Evolutionary conservation across 441 rosid genomes (phyloP).

Genomic region (Erodium moschatum): DNA sequence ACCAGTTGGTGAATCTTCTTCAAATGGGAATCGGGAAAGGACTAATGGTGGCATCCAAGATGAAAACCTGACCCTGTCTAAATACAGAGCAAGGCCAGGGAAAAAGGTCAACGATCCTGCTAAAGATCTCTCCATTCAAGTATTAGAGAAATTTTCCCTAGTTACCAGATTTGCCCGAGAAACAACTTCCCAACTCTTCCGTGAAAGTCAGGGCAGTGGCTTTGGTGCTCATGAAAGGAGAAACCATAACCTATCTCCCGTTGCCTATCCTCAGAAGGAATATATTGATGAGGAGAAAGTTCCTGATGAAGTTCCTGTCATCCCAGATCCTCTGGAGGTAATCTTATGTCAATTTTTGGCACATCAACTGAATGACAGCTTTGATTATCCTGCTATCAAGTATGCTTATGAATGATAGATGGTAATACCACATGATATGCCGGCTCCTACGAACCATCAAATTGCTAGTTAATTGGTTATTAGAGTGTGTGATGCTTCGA

Average conservation of each 20-base stretch:
- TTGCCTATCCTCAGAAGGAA: slow-evolving; percentile 36
- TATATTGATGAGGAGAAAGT: slow-evolving; percentile 36
- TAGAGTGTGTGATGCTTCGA: slow-evolving; percentile 7
- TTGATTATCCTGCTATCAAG: background rate
- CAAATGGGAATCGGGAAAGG: slow-evolving; percentile 39
- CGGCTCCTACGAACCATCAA: background rate
- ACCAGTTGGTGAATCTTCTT: slow-evolving; percentile 35
- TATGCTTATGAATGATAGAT: background rate
- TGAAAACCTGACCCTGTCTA: slow-evolving; percentile 35
- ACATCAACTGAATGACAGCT: background rate
- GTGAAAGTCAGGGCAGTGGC: slow-evolving; percentile 54
- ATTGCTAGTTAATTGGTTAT: background rate
- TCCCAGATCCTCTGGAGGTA: slow-evolving; percentile 87
- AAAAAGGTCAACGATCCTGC: slow-evolving; percentile 71
- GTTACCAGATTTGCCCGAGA: slow-evolving; percentile 95
- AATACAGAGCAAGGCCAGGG: slow-evolving; percentile 45
- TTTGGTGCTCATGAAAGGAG: slow-evolving; percentile 53
- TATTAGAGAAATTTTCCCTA: slow-evolving; percentile 85
- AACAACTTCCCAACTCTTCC: slow-evolving; percentile 78
- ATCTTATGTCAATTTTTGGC: slow-evolving; percentile 17
- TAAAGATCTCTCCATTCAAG: slow-evolving; percentile 79
- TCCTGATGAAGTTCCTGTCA: slow-evolving; percentile 37
- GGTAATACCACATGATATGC: background rate
- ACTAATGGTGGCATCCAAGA: slow-evolving; percentile 28
- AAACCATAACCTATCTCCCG: slow-evolving; percentile 32